Evolutionary conservation across 345 rosid genomes (phyloP).

Genomic region (Gossypium turneri): DNA sequence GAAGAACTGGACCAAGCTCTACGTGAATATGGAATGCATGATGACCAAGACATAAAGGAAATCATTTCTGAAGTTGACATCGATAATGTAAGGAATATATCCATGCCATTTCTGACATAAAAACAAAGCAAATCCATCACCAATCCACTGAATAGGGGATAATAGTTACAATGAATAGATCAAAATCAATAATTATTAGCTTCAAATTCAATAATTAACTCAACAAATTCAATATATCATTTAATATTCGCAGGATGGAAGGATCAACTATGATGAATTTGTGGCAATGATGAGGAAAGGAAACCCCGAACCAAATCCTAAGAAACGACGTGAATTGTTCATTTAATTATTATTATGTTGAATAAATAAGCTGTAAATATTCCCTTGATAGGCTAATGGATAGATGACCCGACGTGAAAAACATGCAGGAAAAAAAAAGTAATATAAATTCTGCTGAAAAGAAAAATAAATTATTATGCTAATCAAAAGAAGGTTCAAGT

Average conservation of each 20-base stretch:
- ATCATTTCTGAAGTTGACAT: constrained; percentile 74
- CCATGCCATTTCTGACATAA: not conserved
- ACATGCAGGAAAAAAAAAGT: not conserved
- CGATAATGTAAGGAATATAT: constrained; percentile 52
- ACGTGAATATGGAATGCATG: constrained; percentile 67
- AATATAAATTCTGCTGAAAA: not conserved
- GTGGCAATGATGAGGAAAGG: constrained; percentile 99
- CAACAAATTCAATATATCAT: too few species aligned
- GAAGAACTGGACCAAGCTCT: constrained; percentile 92
- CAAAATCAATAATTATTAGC: too few species aligned
- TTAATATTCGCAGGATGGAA: constrained; percentile 60
- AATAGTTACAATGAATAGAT: too few species aligned
- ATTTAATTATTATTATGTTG: constrained; percentile 22
- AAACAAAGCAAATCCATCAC: not conserved
- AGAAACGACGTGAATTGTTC: constrained; percentile 77
- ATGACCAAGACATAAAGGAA: constrained; percentile 69
- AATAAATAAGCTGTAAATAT: constrained; percentile 10
- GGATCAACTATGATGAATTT: constrained; percentile 89
- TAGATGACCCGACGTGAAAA: not conserved
- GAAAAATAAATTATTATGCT: not conserved
- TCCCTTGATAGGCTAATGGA: not conserved
- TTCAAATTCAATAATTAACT: too few species aligned
- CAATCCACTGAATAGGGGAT: not conserved
- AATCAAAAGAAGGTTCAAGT: not conserved
- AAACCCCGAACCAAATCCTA: constrained; percentile 71